Evolutionary conservation across 2,329 filamentous ascomycete genomes (phyloP).

Genomic region (Phyllosticta citrichinensis): DNA sequence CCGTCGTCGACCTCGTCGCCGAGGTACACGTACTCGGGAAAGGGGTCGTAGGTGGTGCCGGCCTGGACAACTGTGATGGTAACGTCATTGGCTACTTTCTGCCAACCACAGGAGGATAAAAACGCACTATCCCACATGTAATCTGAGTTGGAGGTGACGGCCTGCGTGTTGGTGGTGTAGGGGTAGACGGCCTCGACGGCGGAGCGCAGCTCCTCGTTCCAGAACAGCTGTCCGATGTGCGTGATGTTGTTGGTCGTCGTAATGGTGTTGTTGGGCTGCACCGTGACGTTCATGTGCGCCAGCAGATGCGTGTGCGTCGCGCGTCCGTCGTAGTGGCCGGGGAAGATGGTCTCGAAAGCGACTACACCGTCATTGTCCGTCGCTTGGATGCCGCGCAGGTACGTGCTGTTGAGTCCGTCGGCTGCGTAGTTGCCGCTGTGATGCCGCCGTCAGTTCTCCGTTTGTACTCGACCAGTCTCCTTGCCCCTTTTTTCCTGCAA

Average conservation of each 20-base stretch:
- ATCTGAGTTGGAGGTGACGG: slow-evolving; percentile 40
- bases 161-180: slow-evolving; percentile 33
- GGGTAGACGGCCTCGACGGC: slow-evolving; percentile 40
- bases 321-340: slow-evolving; percentile 31
- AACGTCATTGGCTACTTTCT: slow-evolving; percentile 10
- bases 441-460: slow-evolving; percentile 31
- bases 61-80: slow-evolving; percentile 27
- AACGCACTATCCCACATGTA: slow-evolving; percentile 33
- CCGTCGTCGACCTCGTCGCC: slow-evolving; percentile 35
- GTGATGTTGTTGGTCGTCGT: slow-evolving; percentile 39
- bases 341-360: slow-evolving; percentile 39
- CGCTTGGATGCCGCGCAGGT: slow-evolving; percentile 39
- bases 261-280: slow-evolving; percentile 42
- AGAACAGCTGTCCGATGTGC: slow-evolving; percentile 58
- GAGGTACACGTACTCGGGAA: slow-evolving; percentile 48
- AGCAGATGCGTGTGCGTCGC: slow-evolving; percentile 30
- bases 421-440: slow-evolving; percentile 18
- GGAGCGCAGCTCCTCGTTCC: slow-evolving; percentile 48
- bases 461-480: slow-evolving; percentile 18
- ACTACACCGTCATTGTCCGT: slow-evolving; percentile 40
- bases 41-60: slow-evolving; percentile 42
- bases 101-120: slow-evolving; percentile 5
- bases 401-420: slow-evolving; percentile 25
- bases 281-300: slow-evolving; percentile 28
- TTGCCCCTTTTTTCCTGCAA: neutral